A percentile compares a stretch with the other conserved stretches of the same genome.
Conservation (phyloP, 2,329 filamentous ascomycete genomes). For the Apiospora aurea region DNA sequence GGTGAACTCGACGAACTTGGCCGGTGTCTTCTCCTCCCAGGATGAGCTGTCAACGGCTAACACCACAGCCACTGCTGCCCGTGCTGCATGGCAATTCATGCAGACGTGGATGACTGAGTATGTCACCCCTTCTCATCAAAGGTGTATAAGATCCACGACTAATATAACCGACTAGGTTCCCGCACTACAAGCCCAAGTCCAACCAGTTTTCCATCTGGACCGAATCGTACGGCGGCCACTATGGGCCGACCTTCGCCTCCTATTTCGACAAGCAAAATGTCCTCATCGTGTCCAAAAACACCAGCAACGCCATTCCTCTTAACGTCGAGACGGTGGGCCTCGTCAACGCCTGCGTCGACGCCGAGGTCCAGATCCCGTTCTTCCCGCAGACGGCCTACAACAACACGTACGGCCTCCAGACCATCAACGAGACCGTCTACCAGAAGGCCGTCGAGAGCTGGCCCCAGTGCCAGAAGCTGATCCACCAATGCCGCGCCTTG, state of each 20-base stretch:
- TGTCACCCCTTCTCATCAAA: neutral
- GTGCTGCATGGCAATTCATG: conserved; percentile 29
- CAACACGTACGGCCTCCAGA: conserved; percentile 70
- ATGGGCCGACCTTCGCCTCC: conserved; percentile 28
- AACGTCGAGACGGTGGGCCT: conserved; percentile 71
- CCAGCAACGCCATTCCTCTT: conserved; percentile 39
- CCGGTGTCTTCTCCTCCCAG: conserved; percentile 24
- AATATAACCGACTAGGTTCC: conserved; percentile 24
- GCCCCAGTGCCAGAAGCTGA: neutral
- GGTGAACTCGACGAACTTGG: conserved; percentile 8
- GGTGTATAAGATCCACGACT: neutral
- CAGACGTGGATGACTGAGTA: conserved; percentile 28
- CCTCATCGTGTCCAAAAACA: neutral
- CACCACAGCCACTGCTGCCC: conserved; percentile 23
- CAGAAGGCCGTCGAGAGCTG: conserved; percentile 48
- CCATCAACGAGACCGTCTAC: conserved; percentile 58
- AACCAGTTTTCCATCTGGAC: conserved; percentile 61
- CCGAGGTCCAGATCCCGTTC: conserved; percentile 64
- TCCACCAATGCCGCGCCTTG: neutral
- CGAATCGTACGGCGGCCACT: conserved; percentile 33
- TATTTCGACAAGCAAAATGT: conserved; percentile 25
- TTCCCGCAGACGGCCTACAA: conserved; percentile 65
- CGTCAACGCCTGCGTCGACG: conserved; percentile 75
- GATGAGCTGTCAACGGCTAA: conserved; percentile 20
- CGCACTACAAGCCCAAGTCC: conserved; percentile 36